Evolutionary conservation across 371 early-diverging fungal species (phyloP), one percentile per base, ranked within the genome.

Genomic region (Mucor racemosus): DNA sequence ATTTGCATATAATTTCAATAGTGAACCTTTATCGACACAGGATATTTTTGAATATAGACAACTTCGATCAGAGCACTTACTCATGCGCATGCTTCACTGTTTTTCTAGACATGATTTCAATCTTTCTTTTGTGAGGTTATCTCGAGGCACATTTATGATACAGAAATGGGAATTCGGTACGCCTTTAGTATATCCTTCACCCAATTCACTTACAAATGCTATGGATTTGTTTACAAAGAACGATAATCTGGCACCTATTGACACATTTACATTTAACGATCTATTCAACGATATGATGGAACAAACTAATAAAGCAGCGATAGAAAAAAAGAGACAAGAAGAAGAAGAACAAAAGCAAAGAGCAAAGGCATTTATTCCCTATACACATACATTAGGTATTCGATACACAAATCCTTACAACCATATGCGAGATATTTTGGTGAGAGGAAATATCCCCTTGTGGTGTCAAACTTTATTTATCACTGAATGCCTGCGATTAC

Each of bases 311-410:
- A 1, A 14, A 10, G 34, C 40, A 39, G 44, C 40, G 60, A 8
- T 34, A 13, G 4, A 38, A 14, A 34, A 21, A 10, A 26, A 39
- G 9, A 17, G 39, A 33, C 41, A 7, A 9, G 33, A 53, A 13
- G 17, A n/a, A n/a, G 17, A 46, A 21, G 11, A 11, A 1, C 1
- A 34, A 11, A 55, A 55, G 55, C 55, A 55, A n/a, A 34, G 50
- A 15, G 55, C 46, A 13, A 61, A n/a, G 4, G 42, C 42, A 5
- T 77, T 73, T 55, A 36, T 72, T 9, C 80, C 82, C 0, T 78
- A 64, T 35, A 75, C 78, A n/a, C 77, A 82, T 57, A 82, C 79
- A n/a, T 58, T 82, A 42, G 82, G 82, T 6, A 63, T 78, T 7
- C 70, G 82, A 14, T 79, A 67, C 56, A 78, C 78, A 21, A 73